Percentiles rank a stretch among this genome's conserved stretches.
Conservation (phyloP, 441 rosid species). For the Populus hybrid region DNA sequence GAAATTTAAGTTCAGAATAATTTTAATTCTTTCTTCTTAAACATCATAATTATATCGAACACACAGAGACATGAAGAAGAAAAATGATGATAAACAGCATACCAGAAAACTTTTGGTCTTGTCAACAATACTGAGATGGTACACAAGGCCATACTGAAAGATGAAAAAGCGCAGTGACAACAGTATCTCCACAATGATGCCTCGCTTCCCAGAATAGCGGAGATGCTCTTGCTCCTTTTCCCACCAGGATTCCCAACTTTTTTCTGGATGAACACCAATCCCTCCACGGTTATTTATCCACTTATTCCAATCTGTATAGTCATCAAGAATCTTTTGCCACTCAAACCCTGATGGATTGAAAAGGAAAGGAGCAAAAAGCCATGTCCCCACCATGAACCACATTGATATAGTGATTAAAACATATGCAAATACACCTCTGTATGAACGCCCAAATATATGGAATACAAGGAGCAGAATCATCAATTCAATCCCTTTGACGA, state of each 20-base stretch:
- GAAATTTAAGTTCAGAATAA: constrained; percentile 12
- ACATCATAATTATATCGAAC: neutral
- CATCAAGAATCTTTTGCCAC: constrained; percentile 99
- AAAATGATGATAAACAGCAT: constrained; percentile 10
- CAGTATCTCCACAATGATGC: constrained; percentile 80
- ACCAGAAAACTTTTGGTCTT: constrained; percentile 67
- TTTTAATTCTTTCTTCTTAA: neutral
- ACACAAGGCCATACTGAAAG: constrained; percentile 97
- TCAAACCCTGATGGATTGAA: constrained; percentile 72
- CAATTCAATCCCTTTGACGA: constrained; percentile 95
- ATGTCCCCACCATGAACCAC: constrained; percentile 95
- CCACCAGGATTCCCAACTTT: constrained; percentile 99
- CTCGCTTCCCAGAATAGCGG: constrained; percentile 83
- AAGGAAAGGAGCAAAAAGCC: too few relatives aligned
- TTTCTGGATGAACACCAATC: constrained; percentile 90
- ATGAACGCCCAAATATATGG: constrained; percentile 81
- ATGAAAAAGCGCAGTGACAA: constrained; percentile 81
- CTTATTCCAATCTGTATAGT: constrained; percentile 99
- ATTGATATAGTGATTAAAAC: constrained; percentile 84
- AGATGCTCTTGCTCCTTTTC: constrained; percentile 99
- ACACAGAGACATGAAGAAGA: constrained; percentile 32
- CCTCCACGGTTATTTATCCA: constrained; percentile 96
- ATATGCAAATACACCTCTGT: constrained; percentile 86
- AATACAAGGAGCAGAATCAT: constrained; percentile 89
- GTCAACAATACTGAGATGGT: constrained; percentile 64